phyloP scores from a whole-genome alignment of 1,284 basidiomycete genomes.

The Cutaneotrichosporon cyanovorans region DNA sequence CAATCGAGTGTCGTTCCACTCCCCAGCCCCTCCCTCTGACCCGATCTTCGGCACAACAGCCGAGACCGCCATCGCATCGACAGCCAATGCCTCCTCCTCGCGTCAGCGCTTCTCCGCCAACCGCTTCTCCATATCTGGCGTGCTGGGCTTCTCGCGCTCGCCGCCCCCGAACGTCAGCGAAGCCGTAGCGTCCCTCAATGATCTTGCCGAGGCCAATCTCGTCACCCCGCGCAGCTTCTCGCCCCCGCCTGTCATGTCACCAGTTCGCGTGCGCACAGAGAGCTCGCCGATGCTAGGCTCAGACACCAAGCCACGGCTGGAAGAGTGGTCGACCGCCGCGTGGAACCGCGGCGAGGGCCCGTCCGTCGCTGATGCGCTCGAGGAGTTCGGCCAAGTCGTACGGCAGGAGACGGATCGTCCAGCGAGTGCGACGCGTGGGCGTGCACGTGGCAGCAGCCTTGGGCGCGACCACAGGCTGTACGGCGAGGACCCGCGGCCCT shows the following conservation, averaged over 20 bases:
- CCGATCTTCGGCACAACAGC: constrained; percentile 34
- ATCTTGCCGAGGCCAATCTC: constrained; percentile 29
- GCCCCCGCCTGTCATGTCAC: constrained; percentile 2
- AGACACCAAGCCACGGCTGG: constrained; percentile 19
- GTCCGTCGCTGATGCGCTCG: constrained; percentile 31
- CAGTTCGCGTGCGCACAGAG: constrained; percentile 18
- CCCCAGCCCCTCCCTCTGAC: constrained; percentile 27
- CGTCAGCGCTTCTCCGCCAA: constrained; percentile 2
- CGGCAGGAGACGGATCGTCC: constrained; percentile 27
- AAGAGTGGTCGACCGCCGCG: constrained; percentile 32
- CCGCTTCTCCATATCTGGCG: constrained; percentile 37
- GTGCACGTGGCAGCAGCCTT: constrained; percentile 32
- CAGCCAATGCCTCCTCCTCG: constrained; percentile 3
- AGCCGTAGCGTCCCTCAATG: constrained; percentile 27
- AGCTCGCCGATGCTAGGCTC: constrained; percentile 10
- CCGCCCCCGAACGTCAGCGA: constrained; percentile 23
- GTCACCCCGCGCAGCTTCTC: constrained; percentile 8
- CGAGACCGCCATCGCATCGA: constrained; percentile 22
- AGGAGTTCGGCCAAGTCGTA: constrained; percentile 37
- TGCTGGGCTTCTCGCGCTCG: constrained; percentile 25
- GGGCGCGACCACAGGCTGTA: constrained; percentile 35
- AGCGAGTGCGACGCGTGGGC: constrained; percentile 3
- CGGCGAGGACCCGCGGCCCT: not conserved
- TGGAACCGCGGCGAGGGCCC: constrained; percentile 41
- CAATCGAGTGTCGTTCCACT: constrained; percentile 30